Evolutionary conservation across 331 rosid genomes (phyloP), one percentile per base, ranked within the genome.

Genomic region (Telfairia occidentalis): DNA sequence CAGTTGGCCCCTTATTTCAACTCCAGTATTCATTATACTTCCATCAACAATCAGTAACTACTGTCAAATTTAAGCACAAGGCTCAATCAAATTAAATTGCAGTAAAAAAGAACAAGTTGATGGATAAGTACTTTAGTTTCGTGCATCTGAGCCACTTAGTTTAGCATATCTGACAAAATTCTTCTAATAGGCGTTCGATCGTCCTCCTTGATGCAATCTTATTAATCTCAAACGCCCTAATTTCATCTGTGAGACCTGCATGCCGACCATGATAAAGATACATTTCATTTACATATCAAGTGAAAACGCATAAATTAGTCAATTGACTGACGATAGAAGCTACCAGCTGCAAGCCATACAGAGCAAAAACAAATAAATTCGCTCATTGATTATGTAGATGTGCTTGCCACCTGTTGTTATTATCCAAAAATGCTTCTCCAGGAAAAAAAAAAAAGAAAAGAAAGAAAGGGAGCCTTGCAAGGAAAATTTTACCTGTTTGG

Each of bases 121-220:
- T 64, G 37, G 19, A 64, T 2, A 40, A 2, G 37, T 42, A 19
- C 34, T 42, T 21, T 19, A 19, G 52, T 42, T 21, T 19, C 16
- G 34, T 38, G 52, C 34, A 10, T 63, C 15, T 65, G 73, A 10
- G 52, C n/a, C 9, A 11, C 38, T 70, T 15, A 70, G 21, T 24
- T 70, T 70, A 61, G 79, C 29, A 76, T 37, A 70, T 83, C 80
- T 87, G 96, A 26, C 82, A 81, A 85, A 89, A 86, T 74, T 87
- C 89, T 73, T 86, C 79, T 54, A 92, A 79, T 12, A 90, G 87
- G 70, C 81, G 77, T 79, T 92, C 93, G 0, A 90, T 66, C 18
- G 81, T 86, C 89, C 87, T 89, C 81, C 96, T 90, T 21, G 97
- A 89, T 10, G 84, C 86, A 66, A 90, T 82, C 86, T 86, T 86